phyloP scores from a whole-genome alignment of 148 eudicot species.

The Chenopodium berlandieri region DNA sequence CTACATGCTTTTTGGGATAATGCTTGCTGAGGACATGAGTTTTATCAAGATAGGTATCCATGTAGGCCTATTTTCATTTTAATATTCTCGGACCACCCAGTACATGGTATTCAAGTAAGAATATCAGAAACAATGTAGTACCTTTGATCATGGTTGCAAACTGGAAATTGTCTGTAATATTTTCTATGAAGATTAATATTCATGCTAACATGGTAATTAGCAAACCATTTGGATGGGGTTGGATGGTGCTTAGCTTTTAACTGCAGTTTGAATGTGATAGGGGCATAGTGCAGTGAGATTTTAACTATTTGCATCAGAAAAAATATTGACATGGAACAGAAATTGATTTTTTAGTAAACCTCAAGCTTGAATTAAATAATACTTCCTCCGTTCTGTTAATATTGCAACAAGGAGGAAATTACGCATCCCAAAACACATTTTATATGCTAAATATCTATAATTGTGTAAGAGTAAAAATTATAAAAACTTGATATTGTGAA shows the following conservation, averaged over 20 bases:
- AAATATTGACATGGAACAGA: neutral
- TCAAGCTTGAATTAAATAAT: neutral
- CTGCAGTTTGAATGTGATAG: neutral
- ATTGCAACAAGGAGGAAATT: no score
- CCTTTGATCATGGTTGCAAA: neutral
- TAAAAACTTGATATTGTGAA: no score
- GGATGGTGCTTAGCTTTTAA: neutral
- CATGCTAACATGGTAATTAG: neutral
- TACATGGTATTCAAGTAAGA: neutral
- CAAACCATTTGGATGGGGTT: neutral
- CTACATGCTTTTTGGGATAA: neutral
- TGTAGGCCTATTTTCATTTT: neutral
- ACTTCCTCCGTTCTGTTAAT: no score
- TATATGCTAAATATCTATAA: no score
- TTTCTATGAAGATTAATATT: neutral
- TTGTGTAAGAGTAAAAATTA: no score
- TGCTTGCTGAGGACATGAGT: slow-evolving; percentile 3
- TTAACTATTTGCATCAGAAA: neutral
- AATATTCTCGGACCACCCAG: no score
- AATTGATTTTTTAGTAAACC: neutral
- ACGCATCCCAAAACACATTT: no score
- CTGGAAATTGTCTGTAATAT: neutral
- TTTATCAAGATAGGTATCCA: neutral
- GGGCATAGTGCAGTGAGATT: neutral
- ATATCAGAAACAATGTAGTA: neutral